A percentile compares a stretch with the other conserved stretches of the same genome.
phyloP scores from a whole-genome alignment of 163 green algal species.

The Botryococcus braunii region DNA sequence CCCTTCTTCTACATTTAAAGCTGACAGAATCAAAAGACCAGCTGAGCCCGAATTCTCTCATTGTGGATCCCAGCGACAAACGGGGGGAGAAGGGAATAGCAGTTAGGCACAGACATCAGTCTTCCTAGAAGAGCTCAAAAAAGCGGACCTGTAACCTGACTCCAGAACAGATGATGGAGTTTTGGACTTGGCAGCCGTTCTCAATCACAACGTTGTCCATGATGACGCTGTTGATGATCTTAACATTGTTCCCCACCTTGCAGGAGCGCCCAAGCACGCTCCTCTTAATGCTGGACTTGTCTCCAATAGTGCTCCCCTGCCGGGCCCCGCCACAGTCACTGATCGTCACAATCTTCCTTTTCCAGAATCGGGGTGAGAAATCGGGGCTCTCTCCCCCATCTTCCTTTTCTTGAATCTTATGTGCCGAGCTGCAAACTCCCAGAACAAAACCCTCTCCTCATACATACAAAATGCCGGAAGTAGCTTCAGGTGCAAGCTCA shows the following conservation, averaged over 20 bases:
- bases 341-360: too few relatives aligned
- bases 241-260: conserved; percentile 13
- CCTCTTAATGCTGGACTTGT: conserved; percentile 8
- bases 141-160: conserved; percentile 42
- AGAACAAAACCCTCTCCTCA: too few relatives aligned
- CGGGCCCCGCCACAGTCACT: too few relatives aligned
- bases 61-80: not conserved
- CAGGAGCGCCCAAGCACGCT: conserved; percentile 7
- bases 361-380: too few relatives aligned
- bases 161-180: conserved; percentile 60
- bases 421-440: too few relatives aligned
- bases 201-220: conserved; percentile 63
- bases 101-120: not conserved
- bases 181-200: conserved; percentile 73
- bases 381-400: too few relatives aligned
- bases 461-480: too few relatives aligned
- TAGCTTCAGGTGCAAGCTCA: too few relatives aligned
- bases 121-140: conserved; percentile 14
- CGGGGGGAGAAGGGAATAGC: conserved; percentile 1
- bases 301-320: conserved; percentile 1
- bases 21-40: not conserved
- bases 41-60: not conserved
- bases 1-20: not conserved
- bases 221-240: conserved; percentile 77
- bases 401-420: too few relatives aligned